Conservation (phyloP, 2,329 filamentous ascomycete species). For the Pestalotiopsis sp. region DNA sequence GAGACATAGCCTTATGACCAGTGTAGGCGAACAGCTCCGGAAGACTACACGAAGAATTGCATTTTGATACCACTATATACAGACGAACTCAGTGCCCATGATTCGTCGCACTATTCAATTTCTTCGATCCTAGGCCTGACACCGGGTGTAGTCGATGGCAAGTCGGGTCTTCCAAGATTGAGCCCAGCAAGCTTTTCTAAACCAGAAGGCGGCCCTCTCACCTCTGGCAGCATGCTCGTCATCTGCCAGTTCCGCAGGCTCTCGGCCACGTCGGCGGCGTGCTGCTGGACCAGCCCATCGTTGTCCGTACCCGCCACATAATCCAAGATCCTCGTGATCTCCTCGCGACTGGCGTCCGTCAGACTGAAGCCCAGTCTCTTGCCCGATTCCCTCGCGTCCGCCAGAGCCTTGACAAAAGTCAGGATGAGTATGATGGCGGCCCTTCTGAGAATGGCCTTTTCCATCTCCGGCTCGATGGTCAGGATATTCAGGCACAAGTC, state of each 20-base stretch:
- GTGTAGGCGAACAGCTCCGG: not conserved
- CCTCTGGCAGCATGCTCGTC: constrained; percentile 48
- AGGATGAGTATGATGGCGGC: constrained; percentile 67
- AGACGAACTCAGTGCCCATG: not conserved
- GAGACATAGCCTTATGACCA: no score
- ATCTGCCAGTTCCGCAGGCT: constrained; percentile 66
- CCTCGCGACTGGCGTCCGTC: constrained; percentile 56
- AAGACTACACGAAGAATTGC: not conserved
- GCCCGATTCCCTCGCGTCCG: constrained; percentile 50
- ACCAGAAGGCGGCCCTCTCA: constrained; percentile 22
- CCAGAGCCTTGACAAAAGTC: constrained; percentile 62
- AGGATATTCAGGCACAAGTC: constrained; percentile 67
- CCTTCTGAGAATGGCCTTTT: constrained; percentile 67
- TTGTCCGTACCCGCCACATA: constrained; percentile 69
- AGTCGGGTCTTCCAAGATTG: constrained; percentile 28
- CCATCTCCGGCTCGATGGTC: constrained; percentile 60
- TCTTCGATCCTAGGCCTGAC: constrained; percentile 34
- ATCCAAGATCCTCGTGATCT: constrained; percentile 63
- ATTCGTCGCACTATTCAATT: constrained; percentile 25
- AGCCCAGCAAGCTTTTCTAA: constrained; percentile 41
- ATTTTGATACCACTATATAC: not conserved
- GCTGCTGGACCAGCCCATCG: constrained; percentile 69
- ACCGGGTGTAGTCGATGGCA: constrained; percentile 7
- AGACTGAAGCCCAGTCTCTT: constrained; percentile 56
- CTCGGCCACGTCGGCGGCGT: constrained; percentile 69